phyloP scores from a whole-genome alignment of 148 eudicot species.

The Rhododendron williamsianum region DNA sequence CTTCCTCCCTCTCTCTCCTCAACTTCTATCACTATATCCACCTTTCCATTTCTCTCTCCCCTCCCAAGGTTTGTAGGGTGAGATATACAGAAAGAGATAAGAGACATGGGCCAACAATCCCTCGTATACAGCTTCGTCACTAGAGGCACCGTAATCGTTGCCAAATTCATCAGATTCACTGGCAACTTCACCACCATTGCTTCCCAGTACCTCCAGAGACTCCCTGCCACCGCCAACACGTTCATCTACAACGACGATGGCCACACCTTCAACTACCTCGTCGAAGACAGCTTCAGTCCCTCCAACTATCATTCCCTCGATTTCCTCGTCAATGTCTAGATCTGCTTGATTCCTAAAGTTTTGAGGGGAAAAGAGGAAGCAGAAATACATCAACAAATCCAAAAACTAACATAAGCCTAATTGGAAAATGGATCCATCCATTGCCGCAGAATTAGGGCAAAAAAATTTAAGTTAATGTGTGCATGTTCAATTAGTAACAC shows the following conservation, averaged over 20 bases:
- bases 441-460: too few species aligned
- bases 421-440: too few species aligned
- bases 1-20: neutral
- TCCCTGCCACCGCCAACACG: constrained; percentile 65
- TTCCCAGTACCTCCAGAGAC: constrained; percentile 65
- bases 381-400: too few species aligned
- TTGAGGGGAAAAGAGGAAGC: too few species aligned
- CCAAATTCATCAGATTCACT: constrained; percentile 60
- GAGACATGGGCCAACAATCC: constrained; percentile 49
- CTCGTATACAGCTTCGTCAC: constrained; percentile 75
- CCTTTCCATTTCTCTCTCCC: too few species aligned
- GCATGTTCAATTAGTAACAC: too few species aligned
- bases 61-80: constrained; percentile 9
- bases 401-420: too few species aligned
- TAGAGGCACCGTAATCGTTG: constrained; percentile 50
- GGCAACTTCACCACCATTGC: constrained; percentile 70
- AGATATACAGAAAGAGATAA: neutral
- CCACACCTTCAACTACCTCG: constrained; percentile 16
- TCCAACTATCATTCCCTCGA: neutral
- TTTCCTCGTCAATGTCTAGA: neutral
- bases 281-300: constrained; percentile 46
- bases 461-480: too few species aligned
- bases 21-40: neutral
- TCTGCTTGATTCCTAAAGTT: neutral
- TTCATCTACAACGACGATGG: constrained; percentile 72